A percentile compares a stretch with the other conserved stretches of the same genome.
Evolutionary conservation across 2,329 filamentous ascomycete genomes (phyloP).

Genomic region (Colletotrichum filicis): DNA sequence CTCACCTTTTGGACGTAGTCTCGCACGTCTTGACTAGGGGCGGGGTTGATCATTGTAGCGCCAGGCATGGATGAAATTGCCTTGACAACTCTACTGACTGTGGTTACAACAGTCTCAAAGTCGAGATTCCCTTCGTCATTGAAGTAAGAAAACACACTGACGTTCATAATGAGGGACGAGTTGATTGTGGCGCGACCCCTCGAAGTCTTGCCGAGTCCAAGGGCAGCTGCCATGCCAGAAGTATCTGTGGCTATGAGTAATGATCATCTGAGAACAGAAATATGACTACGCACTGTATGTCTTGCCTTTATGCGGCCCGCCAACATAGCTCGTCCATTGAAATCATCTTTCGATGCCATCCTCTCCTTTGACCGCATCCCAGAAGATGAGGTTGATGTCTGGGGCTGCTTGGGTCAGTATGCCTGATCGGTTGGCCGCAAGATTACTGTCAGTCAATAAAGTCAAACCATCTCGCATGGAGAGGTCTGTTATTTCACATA

Average conservation of each 20-base stretch:
- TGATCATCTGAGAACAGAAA: neutral
- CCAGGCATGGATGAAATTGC: neutral
- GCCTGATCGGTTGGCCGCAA: neutral
- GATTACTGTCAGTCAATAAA: neutral
- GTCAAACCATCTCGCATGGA: too few relatives aligned
- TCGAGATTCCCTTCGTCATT: neutral
- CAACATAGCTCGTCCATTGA: neutral
- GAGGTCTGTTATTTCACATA: neutral
- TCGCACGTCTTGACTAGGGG: neutral
- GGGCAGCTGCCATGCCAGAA: neutral
- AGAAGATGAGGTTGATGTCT: neutral
- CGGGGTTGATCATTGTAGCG: neutral
- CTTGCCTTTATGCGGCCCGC: neutral
- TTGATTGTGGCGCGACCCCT: neutral
- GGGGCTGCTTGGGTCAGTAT: conserved; percentile 3
- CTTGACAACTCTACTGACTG: neutral
- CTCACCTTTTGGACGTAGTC: neutral
- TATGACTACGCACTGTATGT: neutral
- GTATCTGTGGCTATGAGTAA: neutral
- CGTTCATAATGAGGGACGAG: neutral
- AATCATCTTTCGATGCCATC: neutral
- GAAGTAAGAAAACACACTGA: neutral
- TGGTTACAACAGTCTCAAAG: neutral
- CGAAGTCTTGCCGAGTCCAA: neutral
- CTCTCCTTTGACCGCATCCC: neutral